Conservation (phyloP, 345 rosid genomes). For the Eucalyptus erythrocorys region DNA sequence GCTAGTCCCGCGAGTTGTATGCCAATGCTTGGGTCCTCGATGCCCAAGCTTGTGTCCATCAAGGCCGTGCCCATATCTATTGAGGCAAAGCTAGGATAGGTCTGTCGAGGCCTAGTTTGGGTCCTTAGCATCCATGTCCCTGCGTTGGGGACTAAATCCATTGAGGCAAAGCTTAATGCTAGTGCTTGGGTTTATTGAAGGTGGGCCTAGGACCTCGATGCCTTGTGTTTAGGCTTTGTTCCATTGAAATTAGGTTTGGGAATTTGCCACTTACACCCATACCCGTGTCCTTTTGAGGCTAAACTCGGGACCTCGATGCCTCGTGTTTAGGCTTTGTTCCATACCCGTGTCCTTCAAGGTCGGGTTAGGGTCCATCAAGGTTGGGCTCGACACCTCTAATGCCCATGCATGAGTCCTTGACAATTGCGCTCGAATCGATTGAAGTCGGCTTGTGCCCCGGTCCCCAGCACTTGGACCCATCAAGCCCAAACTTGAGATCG, state of each 20-base stretch:
- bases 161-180: neutral
- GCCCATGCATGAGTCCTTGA: fast-evolving
- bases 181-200: neutral
- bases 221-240: fast-evolving
- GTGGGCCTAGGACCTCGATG: fast-evolving
- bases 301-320: neutral
- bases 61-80: fast-evolving
- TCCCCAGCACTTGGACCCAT: neutral
- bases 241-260: neutral
- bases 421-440: fast-evolving
- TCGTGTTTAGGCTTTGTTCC: too few species aligned
- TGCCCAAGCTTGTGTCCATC: fast-evolving
- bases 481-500: fast-evolving
- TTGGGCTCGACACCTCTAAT: fast-evolving
- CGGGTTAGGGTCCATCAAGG: fast-evolving
- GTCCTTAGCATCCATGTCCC: fast-evolving
- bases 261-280: fast-evolving
- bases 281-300: fast-evolving
- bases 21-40: fast-evolving
- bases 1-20: fast-evolving
- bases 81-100: fast-evolving
- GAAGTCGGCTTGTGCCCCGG: fast-evolving
- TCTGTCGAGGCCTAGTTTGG: fast-evolving
- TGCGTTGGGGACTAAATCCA: fast-evolving
- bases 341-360: fast-evolving